These are phyloP conservation scores for Phytophthora vignae DNA, from an alignment of 352 stramenopile genomes.

Conservation along the genomic window DNA sequence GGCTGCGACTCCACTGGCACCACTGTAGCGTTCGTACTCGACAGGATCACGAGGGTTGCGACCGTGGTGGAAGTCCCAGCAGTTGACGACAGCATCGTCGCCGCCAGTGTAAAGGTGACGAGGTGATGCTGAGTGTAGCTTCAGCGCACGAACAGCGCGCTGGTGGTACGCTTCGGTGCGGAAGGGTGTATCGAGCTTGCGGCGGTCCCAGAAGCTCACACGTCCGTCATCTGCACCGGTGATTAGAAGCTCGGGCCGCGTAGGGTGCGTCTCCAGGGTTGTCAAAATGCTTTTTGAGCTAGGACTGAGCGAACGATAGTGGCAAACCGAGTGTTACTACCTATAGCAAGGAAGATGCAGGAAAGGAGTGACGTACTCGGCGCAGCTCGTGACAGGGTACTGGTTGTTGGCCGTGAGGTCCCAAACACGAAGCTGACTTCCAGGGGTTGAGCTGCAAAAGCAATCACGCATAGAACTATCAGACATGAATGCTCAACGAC, in stretches of 20 bases:
- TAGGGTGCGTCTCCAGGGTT: constrained; percentile 78
- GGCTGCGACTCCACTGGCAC: constrained; percentile 3
- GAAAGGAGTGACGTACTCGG: constrained; percentile 53
- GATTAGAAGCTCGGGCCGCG: constrained; percentile 77
- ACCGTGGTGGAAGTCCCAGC: constrained; percentile 80
- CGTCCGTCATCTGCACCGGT: constrained; percentile 74
- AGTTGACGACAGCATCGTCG: constrained; percentile 70
- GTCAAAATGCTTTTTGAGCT: constrained; percentile 56
- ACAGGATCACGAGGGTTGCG: constrained; percentile 53
- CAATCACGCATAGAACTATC: constrained; percentile 2
- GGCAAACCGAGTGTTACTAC: neutral
- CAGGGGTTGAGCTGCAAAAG: constrained; percentile 50
- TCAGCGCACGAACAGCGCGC: constrained; percentile 68
- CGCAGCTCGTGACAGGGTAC: constrained; percentile 59
- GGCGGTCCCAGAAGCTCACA: constrained; percentile 80
- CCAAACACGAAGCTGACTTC: constrained; percentile 80
- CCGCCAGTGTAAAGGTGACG: constrained; percentile 72
- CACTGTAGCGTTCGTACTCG: constrained; percentile 60
- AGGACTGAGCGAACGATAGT: constrained; percentile 20
- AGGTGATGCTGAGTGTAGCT: constrained; percentile 68
- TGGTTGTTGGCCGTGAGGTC: constrained; percentile 64
- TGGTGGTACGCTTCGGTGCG: constrained; percentile 74
- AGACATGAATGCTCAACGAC: neutral
- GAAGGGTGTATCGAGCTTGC: constrained; percentile 70
- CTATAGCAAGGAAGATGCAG: neutral